These are phyloP conservation scores for Carex scoparia DNA, from an alignment of 176 grass and related monocot genomes.

Conservation along the genomic window DNA sequence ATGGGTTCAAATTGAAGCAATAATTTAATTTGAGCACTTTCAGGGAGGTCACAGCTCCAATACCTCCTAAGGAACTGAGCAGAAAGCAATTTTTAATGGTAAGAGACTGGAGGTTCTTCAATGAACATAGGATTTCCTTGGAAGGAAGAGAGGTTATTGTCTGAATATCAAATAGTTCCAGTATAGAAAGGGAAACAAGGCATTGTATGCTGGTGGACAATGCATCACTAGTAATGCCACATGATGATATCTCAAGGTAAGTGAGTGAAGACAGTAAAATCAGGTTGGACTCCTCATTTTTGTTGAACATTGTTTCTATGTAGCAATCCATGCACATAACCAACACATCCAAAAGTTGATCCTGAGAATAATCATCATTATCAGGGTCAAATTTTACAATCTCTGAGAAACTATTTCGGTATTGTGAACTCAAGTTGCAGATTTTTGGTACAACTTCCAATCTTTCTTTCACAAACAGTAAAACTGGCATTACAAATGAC, in stretches of 20 bases:
- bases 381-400: too few species aligned
- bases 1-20: background rate
- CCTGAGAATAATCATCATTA: too few species aligned
- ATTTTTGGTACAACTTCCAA: too few species aligned
- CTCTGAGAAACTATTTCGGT: too few species aligned
- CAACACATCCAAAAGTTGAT: too few species aligned
- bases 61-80: background rate
- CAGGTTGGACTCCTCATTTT: background rate
- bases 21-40: background rate
- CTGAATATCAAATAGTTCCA: background rate
- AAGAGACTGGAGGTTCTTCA: background rate
- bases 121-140: background rate
- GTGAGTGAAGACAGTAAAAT: background rate
- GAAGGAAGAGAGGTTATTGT: background rate
- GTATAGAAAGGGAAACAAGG: background rate
- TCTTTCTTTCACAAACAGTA: too few species aligned
- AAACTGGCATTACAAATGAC: too few species aligned
- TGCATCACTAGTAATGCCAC: background rate
- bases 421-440: too few species aligned
- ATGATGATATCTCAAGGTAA: background rate
- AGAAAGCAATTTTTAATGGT: background rate
- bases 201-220: background rate
- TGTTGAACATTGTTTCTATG: too few species aligned
- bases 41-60: background rate
- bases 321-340: too few species aligned